Conservation (phyloP, 495 filamentous ascomycete species). For the Aspergillus nidulans region DNA sequence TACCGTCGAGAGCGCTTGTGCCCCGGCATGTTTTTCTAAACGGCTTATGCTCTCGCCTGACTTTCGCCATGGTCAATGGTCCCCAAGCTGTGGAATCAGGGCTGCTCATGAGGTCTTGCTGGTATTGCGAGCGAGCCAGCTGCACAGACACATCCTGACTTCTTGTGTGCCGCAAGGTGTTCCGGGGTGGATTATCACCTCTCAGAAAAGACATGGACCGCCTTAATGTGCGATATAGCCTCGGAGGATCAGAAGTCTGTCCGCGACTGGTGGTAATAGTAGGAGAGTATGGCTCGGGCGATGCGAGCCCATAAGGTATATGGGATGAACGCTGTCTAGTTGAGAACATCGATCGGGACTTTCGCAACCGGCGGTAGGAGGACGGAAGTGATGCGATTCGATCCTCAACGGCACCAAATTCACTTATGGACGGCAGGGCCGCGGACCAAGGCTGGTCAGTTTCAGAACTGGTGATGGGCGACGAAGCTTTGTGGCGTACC, state of each 20-base stretch:
- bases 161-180: slow-evolving; percentile 26
- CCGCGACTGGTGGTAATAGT: background rate
- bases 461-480: background rate
- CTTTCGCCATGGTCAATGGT: slow-evolving; percentile 41
- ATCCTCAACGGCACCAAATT: slow-evolving; percentile 48
- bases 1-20: slow-evolving; percentile 35
- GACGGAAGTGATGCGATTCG: slow-evolving; percentile 63
- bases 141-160: slow-evolving; percentile 46
- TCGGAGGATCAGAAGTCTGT: slow-evolving; percentile 16
- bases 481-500: background rate
- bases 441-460: slow-evolving; percentile 14
- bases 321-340: slow-evolving; percentile 42
- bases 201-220: slow-evolving; percentile 64
- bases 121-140: slow-evolving; percentile 44
- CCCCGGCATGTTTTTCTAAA: slow-evolving; percentile 60
- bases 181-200: slow-evolving; percentile 25
- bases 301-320: slow-evolving; percentile 18
- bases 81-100: slow-evolving; percentile 40
- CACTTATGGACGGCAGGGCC: slow-evolving; percentile 32
- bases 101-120: slow-evolving; percentile 31
- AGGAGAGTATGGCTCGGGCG: slow-evolving; percentile 13
- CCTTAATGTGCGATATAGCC: slow-evolving; percentile 28
- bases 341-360: slow-evolving; percentile 68
- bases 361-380: slow-evolving; percentile 69
- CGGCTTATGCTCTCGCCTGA: slow-evolving; percentile 44